Percentiles rank a stretch among this genome's conserved stretches.
Evolutionary conservation across 495 filamentous ascomycete genomes (phyloP).

Genomic region (Lasiosphaeriaceae sp.): DNA sequence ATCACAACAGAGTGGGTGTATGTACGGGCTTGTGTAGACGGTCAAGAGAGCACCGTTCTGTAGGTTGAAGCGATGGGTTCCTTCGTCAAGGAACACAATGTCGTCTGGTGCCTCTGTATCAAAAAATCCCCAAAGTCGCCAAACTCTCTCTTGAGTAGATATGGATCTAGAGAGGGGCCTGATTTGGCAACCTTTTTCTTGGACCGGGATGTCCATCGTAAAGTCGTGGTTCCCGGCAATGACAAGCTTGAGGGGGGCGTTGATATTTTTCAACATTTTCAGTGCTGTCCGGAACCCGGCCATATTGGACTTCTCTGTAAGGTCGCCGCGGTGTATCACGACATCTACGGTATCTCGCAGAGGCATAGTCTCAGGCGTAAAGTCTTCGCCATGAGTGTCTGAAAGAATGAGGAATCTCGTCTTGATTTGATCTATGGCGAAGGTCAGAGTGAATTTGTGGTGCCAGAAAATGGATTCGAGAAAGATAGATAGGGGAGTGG

Average conservation of each 20-base stretch:
- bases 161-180: too few relatives aligned
- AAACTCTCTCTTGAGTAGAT: neutral
- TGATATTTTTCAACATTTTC: conserved; percentile 50
- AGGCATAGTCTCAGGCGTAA: neutral
- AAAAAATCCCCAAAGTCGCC: conserved; percentile 15
- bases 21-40: conserved; percentile 54
- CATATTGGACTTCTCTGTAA: conserved; percentile 59
- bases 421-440: neutral
- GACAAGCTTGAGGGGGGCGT: conserved; percentile 69
- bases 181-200: neutral
- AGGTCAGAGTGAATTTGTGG: too few relatives aligned
- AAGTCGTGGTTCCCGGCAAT: conserved; percentile 82
- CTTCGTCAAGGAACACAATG: neutral
- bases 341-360: conserved; percentile 42
- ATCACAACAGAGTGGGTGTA: conserved; percentile 61
- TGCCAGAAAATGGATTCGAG: too few relatives aligned
- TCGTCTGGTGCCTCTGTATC: neutral
- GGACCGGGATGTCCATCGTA: conserved; percentile 53
- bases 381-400: conserved; percentile 53
- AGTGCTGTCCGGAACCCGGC: conserved; percentile 51
- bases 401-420: conserved; percentile 56
- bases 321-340: conserved; percentile 71
- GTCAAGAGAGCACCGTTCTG: neutral
- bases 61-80: neutral
- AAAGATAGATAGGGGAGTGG: too few relatives aligned